Base-by-base conservation (phyloP, 2,329 filamentous ascomycete species). In the Aspergillus fischeri region DNA sequence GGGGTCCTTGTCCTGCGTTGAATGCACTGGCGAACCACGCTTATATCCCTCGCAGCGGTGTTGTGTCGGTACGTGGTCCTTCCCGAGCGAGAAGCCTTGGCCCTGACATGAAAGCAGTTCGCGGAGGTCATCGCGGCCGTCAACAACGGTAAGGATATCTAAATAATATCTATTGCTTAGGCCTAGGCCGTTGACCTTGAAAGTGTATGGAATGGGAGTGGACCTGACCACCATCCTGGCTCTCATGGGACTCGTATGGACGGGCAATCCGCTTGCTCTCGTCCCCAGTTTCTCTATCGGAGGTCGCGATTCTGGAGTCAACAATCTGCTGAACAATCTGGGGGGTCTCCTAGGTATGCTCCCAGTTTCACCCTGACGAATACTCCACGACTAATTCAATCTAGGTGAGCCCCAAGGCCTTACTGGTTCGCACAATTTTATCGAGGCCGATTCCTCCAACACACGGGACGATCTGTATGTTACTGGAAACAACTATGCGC, bases 401-500 rank as follows among this genome's bases (percentile, higher is more conserved):
- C 41, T 51, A 65, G 76, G 78, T 2, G 73, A 72, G 17, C 80
- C 80, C 0, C 75, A 76, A 45, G 80, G 81, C 4, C 73, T 84
- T 2, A 69, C 70, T 14, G 78, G 79, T n/a, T 78, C 78, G 3
- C 83, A 85, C 66, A 83, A 83, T 65, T 78, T 80, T 55, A 80
- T 83, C 63, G 82, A 85, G 70, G 71, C 77, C 0, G 82, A 85
- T 66, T 78, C 73, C 0, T 83, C 81, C 47, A 75, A 77, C 48
- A 83, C 81, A 0, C 77, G 82, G 2, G 75, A 78, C 38, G 82
- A 84, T 56, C 68, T 85, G 0, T 84, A 84, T 65, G 63, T 74
- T 10, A 80, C 75, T 1, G 78, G 79, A 4, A 78, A 85, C 60
- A 76, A 77, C 53, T 78, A 77, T 53, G 77, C 76, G 20, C 73